These are phyloP conservation scores for Trematosphaeria pertusa DNA, from an alignment of 2,329 filamentous ascomycete genomes.

Conservation along the genomic window DNA sequence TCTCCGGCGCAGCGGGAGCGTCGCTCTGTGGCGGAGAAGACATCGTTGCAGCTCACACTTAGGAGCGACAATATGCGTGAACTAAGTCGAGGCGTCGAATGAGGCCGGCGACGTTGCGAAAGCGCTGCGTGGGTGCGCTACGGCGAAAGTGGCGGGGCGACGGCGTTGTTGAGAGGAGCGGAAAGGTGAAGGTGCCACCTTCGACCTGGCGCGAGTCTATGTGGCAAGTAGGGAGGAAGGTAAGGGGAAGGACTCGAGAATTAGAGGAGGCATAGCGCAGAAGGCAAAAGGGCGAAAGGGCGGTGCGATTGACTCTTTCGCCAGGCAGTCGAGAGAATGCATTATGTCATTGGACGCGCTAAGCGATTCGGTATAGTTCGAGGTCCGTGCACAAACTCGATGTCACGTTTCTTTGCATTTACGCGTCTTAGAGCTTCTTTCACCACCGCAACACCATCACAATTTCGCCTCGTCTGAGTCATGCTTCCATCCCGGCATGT, in stretches of 20 bases:
- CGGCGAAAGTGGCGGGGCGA: neutral
- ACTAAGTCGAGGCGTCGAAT: no score
- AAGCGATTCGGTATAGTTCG: no score
- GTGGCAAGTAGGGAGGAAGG: neutral
- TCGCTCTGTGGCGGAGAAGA: neutral
- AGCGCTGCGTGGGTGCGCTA: neutral
- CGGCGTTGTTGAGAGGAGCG: neutral
- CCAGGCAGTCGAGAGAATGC: slow-evolving; percentile 5
- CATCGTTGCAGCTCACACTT: slow-evolving; percentile 3
- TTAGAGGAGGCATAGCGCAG: neutral
- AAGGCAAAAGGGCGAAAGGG: no score
- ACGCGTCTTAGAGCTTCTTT: neutral
- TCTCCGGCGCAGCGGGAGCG: neutral
- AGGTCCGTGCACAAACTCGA: slow-evolving; percentile 1
- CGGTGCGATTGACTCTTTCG: slow-evolving; percentile 3
- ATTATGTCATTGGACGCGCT: slow-evolving; percentile 3
- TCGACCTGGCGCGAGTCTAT: neutral
- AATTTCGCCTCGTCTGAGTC: slow-evolving; percentile 19
- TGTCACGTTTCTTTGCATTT: slow-evolving; percentile 3
- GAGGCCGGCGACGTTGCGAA: neutral
- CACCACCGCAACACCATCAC: no score
- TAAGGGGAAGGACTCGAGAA: neutral
- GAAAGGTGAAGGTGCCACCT: neutral
- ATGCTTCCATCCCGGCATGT: slow-evolving; percentile 55
- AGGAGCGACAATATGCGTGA: no score